Evolutionary conservation across 2,329 filamentous ascomycete species (phyloP).

Genomic region (Colletotrichum theobromicola): DNA sequence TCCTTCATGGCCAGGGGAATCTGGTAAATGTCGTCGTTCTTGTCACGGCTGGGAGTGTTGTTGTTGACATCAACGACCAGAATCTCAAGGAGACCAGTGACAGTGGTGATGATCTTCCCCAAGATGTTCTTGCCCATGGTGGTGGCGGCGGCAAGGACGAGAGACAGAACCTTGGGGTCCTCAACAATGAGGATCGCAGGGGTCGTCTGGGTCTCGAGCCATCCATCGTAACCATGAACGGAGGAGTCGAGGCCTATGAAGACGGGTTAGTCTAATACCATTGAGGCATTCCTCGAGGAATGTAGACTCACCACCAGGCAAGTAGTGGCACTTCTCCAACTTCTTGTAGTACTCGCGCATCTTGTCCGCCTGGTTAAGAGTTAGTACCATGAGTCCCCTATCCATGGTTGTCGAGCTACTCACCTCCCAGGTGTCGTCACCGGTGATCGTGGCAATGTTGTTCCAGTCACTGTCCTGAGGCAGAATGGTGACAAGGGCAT

Average conservation of each 20-base stretch:
- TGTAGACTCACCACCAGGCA: slow-evolving; percentile 29
- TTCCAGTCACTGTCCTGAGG: slow-evolving; percentile 66
- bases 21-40: slow-evolving; percentile 22
- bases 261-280: neutral
- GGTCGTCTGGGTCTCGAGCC: slow-evolving; percentile 37
- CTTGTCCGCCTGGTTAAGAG: slow-evolving; percentile 41
- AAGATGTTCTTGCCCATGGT: slow-evolving; percentile 3
- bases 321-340: slow-evolving; percentile 61
- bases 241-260: slow-evolving; percentile 30
- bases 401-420: rapidly evolving
- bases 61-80: neutral
- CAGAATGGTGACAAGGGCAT: slow-evolving; percentile 62
- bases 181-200: neutral
- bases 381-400: neutral
- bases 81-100: neutral
- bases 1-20: slow-evolving; percentile 51
- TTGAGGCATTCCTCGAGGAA: rapidly evolving
- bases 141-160: slow-evolving; percentile 5
- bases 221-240: slow-evolving; percentile 61
- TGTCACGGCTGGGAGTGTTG: neutral
- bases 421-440: slow-evolving; percentile 59
- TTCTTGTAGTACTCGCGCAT: slow-evolving; percentile 65
- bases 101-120: neutral
- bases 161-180: slow-evolving; percentile 3
- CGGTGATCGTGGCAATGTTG: slow-evolving; percentile 60